phyloP scores from a whole-genome alignment of 495 filamentous ascomycete genomes.

The Neurospora sp. region DNA sequence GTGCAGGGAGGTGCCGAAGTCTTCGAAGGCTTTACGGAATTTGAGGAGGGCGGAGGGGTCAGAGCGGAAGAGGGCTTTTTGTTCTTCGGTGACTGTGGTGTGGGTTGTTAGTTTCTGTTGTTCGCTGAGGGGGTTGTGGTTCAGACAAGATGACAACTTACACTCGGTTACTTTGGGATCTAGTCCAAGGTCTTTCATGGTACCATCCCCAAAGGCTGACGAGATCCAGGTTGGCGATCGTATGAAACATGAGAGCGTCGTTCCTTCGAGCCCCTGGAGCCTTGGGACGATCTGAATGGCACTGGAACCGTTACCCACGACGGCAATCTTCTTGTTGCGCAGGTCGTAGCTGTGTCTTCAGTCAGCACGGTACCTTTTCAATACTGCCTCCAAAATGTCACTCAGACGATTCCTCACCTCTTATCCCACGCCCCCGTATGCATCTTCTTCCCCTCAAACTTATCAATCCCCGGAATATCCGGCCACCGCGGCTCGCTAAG shows the following conservation, averaged over 20 bases:
- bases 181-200: slow-evolving; percentile 29
- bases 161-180: slow-evolving; percentile 26
- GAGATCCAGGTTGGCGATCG: slow-evolving; percentile 59
- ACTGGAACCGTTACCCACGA: slow-evolving; percentile 52
- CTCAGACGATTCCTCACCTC: slow-evolving; percentile 2
- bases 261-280: slow-evolving; percentile 43
- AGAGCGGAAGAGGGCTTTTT: slow-evolving; percentile 19
- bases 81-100: slow-evolving; percentile 23
- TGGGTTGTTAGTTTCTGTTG: not conserved
- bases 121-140: not conserved
- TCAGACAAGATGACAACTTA: slow-evolving; percentile 11
- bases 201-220: slow-evolving; percentile 28
- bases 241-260: slow-evolving; percentile 54
- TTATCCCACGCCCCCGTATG: slow-evolving; percentile 43
- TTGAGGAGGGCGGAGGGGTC: slow-evolving; percentile 22
- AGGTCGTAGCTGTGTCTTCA: slow-evolving; percentile 30
- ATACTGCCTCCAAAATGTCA: not conserved
- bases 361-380: not conserved
- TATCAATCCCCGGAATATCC: slow-evolving; percentile 44
- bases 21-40: slow-evolving; percentile 33
- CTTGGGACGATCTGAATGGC: slow-evolving; percentile 62
- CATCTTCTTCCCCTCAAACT: slow-evolving; percentile 47
- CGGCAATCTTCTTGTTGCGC: slow-evolving; percentile 39
- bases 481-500: slow-evolving; percentile 52
- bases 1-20: slow-evolving; percentile 26